A percentile compares a stretch with the other conserved stretches of the same genome.
Conservation (phyloP, 768 basidiomycete species). For the Phanerochaete sordida region DNA sequence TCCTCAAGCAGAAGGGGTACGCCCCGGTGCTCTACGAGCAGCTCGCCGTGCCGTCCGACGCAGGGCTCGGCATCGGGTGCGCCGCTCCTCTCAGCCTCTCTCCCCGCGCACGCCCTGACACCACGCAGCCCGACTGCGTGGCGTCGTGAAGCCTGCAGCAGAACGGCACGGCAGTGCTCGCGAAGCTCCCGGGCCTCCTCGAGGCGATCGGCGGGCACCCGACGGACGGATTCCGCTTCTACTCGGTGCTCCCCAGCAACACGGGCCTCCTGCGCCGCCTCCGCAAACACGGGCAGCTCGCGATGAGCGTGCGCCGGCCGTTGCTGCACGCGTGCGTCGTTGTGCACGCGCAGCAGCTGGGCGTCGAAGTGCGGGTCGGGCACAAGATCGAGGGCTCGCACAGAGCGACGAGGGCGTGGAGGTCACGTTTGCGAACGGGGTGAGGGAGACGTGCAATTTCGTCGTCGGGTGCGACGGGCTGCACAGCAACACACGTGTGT, state of each 20-base stretch:
- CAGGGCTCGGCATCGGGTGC: constrained; percentile 31
- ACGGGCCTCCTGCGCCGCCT: constrained; percentile 1
- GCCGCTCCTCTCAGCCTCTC: constrained; percentile 8
- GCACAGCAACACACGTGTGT: constrained; percentile 35
- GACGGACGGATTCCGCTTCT: constrained; percentile 1
- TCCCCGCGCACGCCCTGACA: background rate
- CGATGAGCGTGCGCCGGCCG: constrained; percentile 18
- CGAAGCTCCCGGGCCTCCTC: constrained; percentile 8
- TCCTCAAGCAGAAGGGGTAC: constrained; percentile 8
- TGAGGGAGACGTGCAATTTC: constrained; percentile 32
- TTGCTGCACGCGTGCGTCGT: constrained; percentile 29
- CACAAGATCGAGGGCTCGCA: constrained; percentile 30
- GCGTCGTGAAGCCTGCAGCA: background rate
- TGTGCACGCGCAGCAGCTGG: constrained; percentile 27
- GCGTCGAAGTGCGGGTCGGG: constrained; percentile 31
- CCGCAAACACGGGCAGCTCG: background rate
- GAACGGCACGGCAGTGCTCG: constrained; percentile 9
- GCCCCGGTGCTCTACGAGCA: constrained; percentile 7
- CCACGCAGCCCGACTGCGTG: too few species aligned
- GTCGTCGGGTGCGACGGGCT: constrained; percentile 44
- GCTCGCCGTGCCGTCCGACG: constrained; percentile 12
- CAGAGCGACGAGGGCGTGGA: constrained; percentile 27
- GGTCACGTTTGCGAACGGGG: constrained; percentile 35
- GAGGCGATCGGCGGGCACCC: background rate
- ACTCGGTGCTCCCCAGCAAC: constrained; percentile 11